Evolutionary conservation across 2,329 filamentous ascomycete species (phyloP).

Genomic region (Claviceps paspali): DNA sequence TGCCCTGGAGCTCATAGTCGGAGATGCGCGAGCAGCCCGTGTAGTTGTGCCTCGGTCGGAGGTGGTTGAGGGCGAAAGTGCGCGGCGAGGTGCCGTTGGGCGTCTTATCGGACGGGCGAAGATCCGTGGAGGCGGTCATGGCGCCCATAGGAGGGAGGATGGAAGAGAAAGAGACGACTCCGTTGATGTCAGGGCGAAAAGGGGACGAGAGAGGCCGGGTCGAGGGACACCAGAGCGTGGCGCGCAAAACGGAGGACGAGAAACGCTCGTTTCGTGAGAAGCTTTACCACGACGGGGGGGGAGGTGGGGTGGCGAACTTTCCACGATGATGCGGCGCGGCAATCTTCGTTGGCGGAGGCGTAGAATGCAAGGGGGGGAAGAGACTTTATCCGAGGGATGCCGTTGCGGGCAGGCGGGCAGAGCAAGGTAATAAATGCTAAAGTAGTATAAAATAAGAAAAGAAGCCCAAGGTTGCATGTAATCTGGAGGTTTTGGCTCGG

Average conservation of each 20-base stretch:
- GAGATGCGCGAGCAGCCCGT: slow-evolving; percentile 70
- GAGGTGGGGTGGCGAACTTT: neutral
- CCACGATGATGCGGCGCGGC: neutral
- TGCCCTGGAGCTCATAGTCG: slow-evolving; percentile 66
- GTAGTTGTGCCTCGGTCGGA: slow-evolving; percentile 47
- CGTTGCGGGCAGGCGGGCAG: too few species aligned
- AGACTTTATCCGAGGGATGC: too few species aligned
- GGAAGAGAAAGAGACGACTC: too few species aligned
- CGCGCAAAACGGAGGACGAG: neutral
- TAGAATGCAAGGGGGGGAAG: too few species aligned
- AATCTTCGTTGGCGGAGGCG: too few species aligned
- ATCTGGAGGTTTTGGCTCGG: too few species aligned
- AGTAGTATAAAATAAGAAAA: too few species aligned
- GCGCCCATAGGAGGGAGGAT: neutral
- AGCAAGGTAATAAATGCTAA: too few species aligned
- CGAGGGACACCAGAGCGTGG: too few species aligned
- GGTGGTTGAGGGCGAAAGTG: slow-evolving; percentile 40
- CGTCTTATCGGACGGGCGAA: slow-evolving; percentile 14
- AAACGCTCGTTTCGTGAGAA: neutral
- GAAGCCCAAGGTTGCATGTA: too few species aligned
- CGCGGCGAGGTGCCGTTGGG: slow-evolving; percentile 33
- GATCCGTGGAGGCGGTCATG: slow-evolving; percentile 14
- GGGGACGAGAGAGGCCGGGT: neutral
- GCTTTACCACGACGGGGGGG: neutral
- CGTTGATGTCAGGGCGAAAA: too few species aligned